Conservation (phyloP, 306 rosid genomes). For the Begonia masoniana region DNA sequence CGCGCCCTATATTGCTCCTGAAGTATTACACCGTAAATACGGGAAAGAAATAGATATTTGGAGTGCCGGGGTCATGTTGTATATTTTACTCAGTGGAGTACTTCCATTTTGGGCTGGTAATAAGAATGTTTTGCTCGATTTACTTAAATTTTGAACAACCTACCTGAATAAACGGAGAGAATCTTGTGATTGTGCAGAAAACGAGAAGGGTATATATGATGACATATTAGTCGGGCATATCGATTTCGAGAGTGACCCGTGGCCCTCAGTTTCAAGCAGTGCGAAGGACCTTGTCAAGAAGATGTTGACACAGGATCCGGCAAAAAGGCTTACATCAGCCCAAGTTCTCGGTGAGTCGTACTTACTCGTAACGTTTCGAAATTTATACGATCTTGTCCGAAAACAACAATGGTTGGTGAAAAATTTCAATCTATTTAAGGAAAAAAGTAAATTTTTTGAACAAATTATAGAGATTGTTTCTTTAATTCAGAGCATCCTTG, state of each 20-base stretch:
- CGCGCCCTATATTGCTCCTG: conserved; percentile 62
- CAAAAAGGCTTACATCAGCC: conserved; percentile 56
- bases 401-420: too few relatives aligned
- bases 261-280: conserved; percentile 70
- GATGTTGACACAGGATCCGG: conserved; percentile 77
- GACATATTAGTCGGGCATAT: conserved; percentile 59
- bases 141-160: not conserved
- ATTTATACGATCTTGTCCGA: not conserved
- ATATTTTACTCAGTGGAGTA: conserved; percentile 53
- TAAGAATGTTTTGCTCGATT: not conserved
- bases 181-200: conserved; percentile 29
- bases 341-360: conserved; percentile 60
- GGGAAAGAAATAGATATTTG: conserved; percentile 62
- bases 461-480: too few relatives aligned
- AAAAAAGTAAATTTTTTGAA: too few relatives aligned
- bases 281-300: conserved; percentile 77
- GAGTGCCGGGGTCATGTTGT: conserved; percentile 64
- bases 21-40: conserved; percentile 47
- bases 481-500: conserved; percentile 70
- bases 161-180: not conserved
- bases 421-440: too few relatives aligned
- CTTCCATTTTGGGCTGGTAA: conserved; percentile 94
- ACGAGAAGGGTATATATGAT: conserved; percentile 82
- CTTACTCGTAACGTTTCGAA: not conserved
- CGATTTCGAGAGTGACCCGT: conserved; percentile 66